Evolutionary conservation across 129 eudicot genomes (phyloP).

Genomic region (Flaveria robusta): DNA sequence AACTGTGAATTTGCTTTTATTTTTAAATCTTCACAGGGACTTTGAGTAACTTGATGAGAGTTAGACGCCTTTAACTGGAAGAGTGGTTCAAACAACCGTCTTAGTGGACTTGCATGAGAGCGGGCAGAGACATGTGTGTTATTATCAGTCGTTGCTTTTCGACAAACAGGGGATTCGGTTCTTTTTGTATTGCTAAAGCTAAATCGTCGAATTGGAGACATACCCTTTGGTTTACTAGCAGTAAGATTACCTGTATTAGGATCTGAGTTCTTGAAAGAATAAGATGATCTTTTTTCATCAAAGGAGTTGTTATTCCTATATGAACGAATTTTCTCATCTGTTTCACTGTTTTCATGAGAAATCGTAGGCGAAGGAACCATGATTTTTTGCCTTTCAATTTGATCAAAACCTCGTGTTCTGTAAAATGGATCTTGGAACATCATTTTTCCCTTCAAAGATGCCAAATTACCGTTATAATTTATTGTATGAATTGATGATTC

Average conservation of each 20-base stretch:
- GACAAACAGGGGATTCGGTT: slow-evolving; percentile 30
- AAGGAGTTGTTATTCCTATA: slow-evolving; percentile 15
- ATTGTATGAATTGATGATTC: slow-evolving; percentile 18
- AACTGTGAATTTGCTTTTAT: slow-evolving; percentile 20
- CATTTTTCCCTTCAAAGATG: slow-evolving; percentile 52
- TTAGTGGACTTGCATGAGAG: slow-evolving; percentile 63
- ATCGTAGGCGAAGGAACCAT: slow-evolving; percentile 35
- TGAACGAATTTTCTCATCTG: background rate
- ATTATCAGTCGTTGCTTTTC: slow-evolving; percentile 31
- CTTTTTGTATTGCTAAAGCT: slow-evolving; percentile 44
- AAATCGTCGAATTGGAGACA: slow-evolving; percentile 67
- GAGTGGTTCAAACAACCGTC: slow-evolving; percentile 69
- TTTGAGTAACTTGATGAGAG: slow-evolving; percentile 23
- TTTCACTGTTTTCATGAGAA: slow-evolving; percentile 21
- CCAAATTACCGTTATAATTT: slow-evolving; percentile 11
- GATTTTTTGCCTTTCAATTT: slow-evolving; percentile 16
- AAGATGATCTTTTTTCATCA: slow-evolving; percentile 42
- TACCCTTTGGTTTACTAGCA: slow-evolving; percentile 48
- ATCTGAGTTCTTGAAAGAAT: slow-evolving; percentile 35
- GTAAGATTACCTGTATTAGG: slow-evolving; percentile 28
- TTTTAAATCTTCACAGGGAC: slow-evolving; percentile 26
- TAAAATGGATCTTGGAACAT: slow-evolving; percentile 40
- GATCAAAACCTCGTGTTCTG: slow-evolving; percentile 12
- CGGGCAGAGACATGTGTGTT: slow-evolving; percentile 37
- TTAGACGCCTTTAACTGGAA: slow-evolving; percentile 46